Evolutionary conservation across 352 stramenopile species (phyloP).

Genomic region (Globisporangium irregulare): DNA sequence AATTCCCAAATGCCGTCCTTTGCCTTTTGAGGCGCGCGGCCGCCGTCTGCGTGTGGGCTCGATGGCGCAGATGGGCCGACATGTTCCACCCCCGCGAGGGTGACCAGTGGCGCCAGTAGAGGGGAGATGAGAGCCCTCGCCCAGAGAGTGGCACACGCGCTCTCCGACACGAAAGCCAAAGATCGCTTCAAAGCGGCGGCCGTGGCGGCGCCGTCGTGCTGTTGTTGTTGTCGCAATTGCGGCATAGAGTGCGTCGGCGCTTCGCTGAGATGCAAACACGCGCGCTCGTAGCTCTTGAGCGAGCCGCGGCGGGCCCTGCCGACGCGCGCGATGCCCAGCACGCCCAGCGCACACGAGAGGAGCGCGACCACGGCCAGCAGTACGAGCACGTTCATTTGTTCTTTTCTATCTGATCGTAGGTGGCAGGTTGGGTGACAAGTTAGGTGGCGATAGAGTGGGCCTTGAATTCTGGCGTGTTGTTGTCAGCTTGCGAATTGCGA

Average conservation of each 20-base stretch:
- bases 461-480: not conserved
- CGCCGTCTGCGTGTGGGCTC: not conserved
- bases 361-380: constrained; percentile 18
- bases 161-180: not conserved
- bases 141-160: not conserved
- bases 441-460: not conserved
- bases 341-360: constrained; percentile 18
- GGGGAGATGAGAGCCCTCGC: constrained; percentile 14
- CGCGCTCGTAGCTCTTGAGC: constrained; percentile 27
- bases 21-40: too few relatives aligned
- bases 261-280: constrained; percentile 7
- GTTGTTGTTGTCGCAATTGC: not conserved
- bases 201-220: not conserved
- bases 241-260: not conserved
- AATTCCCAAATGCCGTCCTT: constrained; percentile 10
- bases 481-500: not conserved
- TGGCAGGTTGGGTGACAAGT: not conserved
- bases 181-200: not conserved
- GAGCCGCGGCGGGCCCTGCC: constrained; percentile 20
- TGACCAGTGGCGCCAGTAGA: constrained; percentile 9
- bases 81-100: constrained; percentile 12
- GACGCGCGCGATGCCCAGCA: constrained; percentile 24
- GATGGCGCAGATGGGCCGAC: not conserved
- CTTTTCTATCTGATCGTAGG: not conserved
- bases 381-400: constrained; percentile 16